Base-by-base conservation (phyloP, 768 basidiomycete genomes). In the Trametes cubensis region DNA sequence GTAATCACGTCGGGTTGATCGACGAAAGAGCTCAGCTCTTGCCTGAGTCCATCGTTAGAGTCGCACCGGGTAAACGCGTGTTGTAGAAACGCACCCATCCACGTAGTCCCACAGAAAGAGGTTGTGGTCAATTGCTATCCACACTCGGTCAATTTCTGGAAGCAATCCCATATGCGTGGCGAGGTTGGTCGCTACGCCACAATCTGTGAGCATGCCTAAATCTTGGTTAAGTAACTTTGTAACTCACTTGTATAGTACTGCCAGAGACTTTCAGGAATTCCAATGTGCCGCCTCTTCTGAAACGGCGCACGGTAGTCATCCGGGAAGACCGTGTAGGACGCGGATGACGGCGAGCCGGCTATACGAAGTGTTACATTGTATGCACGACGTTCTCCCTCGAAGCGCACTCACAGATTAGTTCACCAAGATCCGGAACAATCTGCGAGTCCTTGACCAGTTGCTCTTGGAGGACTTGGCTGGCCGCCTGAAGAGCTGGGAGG, bases 71-170 rank as follows among this genome's bases (percentile, higher is more conserved):
- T 25, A 54, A 54, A 26, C 2, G 10, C 38, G 23, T 3, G 58
- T 25, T 59, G 44, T 55, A 42, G 5, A 40, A 44, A 79, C 89
- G 58, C 67, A 96, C 95, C 94, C 93, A 67, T 96, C 92, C 39
- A 87, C 78, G 73, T 97, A 99, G 74, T 99, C 94, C 97, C 97
- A 98, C 23, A 99, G 78, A 70, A 97, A 92, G 38, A 99, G 80
- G 68, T 93, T 92, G 74, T 95, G 88, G 76, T 98, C 94, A 60
- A 96, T 90, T 11, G 93, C 90, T 65, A 98, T 90, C 94, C 95
- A 99, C 0, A 91, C 95, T 48, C 94, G 85, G 67, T 96, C 94
- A 63, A 98, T 92, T 68, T 95, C 92, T 25, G 94, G 88, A 72
- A 98, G 83, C 55, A 99, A 76, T 11, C 95, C 95, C 89, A 97